Evolutionary conservation across 148 eudicot genomes (phyloP).

Genomic region (Beta vulgaris): DNA sequence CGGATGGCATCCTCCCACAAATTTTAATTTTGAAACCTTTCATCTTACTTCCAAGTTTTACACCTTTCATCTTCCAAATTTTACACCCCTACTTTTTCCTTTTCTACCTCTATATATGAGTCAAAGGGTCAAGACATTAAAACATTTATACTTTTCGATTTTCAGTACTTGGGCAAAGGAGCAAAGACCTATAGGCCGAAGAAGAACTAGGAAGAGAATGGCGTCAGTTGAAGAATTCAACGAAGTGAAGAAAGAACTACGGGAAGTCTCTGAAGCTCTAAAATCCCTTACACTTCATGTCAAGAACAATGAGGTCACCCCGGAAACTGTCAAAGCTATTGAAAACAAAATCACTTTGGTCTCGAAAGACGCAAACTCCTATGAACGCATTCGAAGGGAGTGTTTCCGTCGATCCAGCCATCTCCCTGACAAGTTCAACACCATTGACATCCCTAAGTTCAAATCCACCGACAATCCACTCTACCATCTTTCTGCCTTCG

Average conservation of each 20-base stretch:
- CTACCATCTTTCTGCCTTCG: background rate
- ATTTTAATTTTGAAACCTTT: too few relatives aligned
- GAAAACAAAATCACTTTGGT: background rate
- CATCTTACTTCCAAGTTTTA: too few relatives aligned
- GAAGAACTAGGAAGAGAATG: background rate
- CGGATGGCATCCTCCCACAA: background rate
- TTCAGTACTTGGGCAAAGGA: background rate
- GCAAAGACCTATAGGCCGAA: background rate
- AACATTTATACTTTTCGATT: too few relatives aligned
- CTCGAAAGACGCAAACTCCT: background rate
- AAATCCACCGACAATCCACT: background rate
- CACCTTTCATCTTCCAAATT: too few relatives aligned
- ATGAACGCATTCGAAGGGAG: background rate
- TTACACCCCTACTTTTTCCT: too few relatives aligned
- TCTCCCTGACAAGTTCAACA: background rate
- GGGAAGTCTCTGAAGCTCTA: too few relatives aligned
- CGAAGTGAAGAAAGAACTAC: background rate
- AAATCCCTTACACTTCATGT: too few relatives aligned
- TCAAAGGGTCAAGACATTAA: too few relatives aligned
- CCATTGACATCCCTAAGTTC: too few relatives aligned
- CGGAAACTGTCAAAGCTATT: background rate
- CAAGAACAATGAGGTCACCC: background rate
- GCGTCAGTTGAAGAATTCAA: background rate
- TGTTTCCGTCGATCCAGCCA: background rate
- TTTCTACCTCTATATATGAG: too few relatives aligned